Conservation (phyloP, 352 stramenopile genomes). For the Aphanomyces invadans region DNA sequence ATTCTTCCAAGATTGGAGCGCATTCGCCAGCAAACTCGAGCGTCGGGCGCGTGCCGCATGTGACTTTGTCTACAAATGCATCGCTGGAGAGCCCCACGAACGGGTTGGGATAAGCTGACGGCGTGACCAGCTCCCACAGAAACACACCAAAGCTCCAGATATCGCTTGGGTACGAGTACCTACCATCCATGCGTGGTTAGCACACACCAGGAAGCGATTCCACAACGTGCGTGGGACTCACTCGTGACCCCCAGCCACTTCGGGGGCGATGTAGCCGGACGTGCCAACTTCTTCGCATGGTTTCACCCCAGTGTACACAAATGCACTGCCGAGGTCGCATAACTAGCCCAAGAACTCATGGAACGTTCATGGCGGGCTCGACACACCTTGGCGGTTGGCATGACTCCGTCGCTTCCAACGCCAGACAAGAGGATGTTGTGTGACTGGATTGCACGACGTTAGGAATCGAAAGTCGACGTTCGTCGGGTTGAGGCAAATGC, state of each 20-base stretch:
- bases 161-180: conserved; percentile 23
- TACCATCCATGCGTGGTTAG: not conserved
- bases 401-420: not conserved
- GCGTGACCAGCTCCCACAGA: conserved; percentile 15
- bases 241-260: conserved; percentile 13
- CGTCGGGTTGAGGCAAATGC: not conserved
- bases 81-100: conserved; percentile 7
- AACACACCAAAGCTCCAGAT: conserved; percentile 25
- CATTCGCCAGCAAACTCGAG: not conserved
- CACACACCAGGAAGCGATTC: too few relatives aligned
- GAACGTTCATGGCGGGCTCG: not conserved
- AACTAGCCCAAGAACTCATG: not conserved
- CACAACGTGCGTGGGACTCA: too few relatives aligned
- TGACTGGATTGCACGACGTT: too few relatives aligned
- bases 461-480: not conserved
- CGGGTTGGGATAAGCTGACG: not conserved
- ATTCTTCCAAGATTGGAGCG: not conserved
- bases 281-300: conserved; percentile 1
- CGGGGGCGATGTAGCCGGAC: conserved; percentile 20
- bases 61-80: conserved; percentile 5
- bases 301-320: not conserved
- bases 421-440: conserved; percentile 17
- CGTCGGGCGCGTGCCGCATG: not conserved
- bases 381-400: conserved; percentile 11
- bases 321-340: conserved; percentile 21